Evolutionary conservation across 1,139 yeast genomes (phyloP).

Genomic region (Pichia sp.): DNA sequence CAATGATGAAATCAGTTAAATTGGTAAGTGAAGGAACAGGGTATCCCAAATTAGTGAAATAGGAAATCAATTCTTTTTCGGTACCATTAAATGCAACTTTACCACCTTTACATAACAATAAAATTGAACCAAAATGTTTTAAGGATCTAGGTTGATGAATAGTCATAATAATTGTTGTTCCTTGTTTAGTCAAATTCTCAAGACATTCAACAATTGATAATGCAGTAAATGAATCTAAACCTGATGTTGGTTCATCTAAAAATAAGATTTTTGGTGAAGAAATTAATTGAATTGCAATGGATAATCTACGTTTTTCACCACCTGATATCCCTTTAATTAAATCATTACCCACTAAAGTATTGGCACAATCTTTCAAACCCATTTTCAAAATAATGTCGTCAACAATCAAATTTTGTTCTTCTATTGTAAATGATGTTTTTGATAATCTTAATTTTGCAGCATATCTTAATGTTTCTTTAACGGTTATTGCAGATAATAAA

Average conservation of each 20-base stretch:
- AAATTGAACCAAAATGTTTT: constrained; percentile 55
- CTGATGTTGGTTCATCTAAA: constrained; percentile 86
- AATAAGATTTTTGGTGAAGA: constrained; percentile 66
- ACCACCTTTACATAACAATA: constrained; percentile 70
- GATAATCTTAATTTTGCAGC: constrained; percentile 65
- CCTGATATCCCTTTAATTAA: constrained; percentile 76
- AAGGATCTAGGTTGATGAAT: constrained; percentile 81
- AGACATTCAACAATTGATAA: constrained; percentile 58
- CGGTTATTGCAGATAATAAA: constrained; percentile 63
- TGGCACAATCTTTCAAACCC: constrained; percentile 74
- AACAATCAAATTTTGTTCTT: constrained; percentile 36
- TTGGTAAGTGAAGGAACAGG: constrained; percentile 55
- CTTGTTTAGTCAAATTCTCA: constrained; percentile 43
- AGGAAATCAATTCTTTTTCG: constrained; percentile 36
- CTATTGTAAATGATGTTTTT: constrained; percentile 30
- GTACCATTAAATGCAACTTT: constrained; percentile 62
- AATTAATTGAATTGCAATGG: constrained; percentile 72
- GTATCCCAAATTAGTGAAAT: constrained; percentile 45
- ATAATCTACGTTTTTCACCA: constrained; percentile 78
- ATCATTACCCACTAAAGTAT: constrained; percentile 69
- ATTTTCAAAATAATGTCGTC: constrained; percentile 55
- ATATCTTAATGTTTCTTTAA: constrained; percentile 64
- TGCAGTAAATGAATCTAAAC: constrained; percentile 78
- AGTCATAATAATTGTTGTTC: constrained; percentile 70
- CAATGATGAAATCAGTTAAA: constrained; percentile 69